Conservation (phyloP, 2,329 filamentous ascomycete species). For the Grosmannia serpens region DNA sequence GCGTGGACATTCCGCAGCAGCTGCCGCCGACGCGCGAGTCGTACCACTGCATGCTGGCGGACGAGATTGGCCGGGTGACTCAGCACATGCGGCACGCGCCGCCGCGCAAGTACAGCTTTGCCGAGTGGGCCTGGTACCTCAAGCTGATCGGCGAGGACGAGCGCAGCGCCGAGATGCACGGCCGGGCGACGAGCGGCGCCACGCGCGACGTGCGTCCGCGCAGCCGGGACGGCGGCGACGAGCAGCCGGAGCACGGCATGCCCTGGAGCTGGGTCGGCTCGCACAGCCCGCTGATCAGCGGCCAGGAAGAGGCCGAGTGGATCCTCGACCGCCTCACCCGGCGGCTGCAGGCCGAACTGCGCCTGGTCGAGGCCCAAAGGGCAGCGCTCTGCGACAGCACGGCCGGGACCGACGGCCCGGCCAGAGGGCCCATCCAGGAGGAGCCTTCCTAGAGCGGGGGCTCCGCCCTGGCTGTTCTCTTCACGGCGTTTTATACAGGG, state of each 20-base stretch:
- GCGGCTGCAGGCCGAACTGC: constrained; percentile 40
- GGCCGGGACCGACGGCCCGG: neutral
- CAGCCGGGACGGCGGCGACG: no score
- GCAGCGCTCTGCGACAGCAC: neutral
- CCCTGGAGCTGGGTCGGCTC: constrained; percentile 64
- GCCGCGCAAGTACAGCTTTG: constrained; percentile 59
- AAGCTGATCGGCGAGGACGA: constrained; percentile 62
- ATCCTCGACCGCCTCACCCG: constrained; percentile 53
- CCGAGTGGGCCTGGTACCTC: constrained; percentile 81
- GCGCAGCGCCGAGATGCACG: constrained; percentile 35
- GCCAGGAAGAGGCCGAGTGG: constrained; percentile 60
- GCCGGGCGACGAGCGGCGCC: no score
- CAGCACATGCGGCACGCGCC: constrained; percentile 47
- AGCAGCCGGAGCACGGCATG: neutral
- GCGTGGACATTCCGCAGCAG: constrained; percentile 20
- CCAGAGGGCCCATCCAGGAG: neutral
- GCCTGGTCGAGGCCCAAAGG: constrained; percentile 10
- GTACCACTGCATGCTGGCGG: constrained; percentile 55
- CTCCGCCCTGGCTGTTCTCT: no score
- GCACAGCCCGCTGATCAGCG: constrained; percentile 57
- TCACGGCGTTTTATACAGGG: no score
- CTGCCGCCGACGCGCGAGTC: constrained; percentile 33
- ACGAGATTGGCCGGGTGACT: constrained; percentile 57
- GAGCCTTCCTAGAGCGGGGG: neutral
- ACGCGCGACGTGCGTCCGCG: no score